These are phyloP conservation scores for Elaeis guineensis DNA, from an alignment of 176 grass and related monocot species.

Conservation along the genomic window DNA sequence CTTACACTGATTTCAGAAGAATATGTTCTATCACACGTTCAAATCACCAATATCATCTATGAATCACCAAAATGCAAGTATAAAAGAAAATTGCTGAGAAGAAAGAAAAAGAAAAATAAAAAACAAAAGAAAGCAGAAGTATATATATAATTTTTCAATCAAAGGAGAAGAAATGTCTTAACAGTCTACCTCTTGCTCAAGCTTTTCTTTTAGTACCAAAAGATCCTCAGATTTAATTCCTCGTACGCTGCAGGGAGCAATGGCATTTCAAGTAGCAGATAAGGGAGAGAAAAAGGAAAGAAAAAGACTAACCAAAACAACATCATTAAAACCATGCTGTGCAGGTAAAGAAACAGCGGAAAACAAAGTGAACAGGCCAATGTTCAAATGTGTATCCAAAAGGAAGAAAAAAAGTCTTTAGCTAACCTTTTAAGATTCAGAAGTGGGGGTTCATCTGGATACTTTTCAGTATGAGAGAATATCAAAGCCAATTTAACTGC, in stretches of 20 bases:
- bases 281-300: not conserved
- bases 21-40: no score
- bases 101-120: no score
- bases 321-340: no score
- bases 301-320: not conserved
- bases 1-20: no score
- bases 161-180: not conserved
- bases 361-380: no score
- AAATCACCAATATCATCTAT: no score
- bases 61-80: no score
- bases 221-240: conserved; percentile 89
- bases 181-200: conserved; percentile 72
- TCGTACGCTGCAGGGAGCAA: conserved; percentile 45
- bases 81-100: no score
- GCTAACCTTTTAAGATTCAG: conserved; percentile 81
- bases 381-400: no score
- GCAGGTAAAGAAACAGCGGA: no score
- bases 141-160: not conserved
- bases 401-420: not conserved
- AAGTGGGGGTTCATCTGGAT: conserved; percentile 88
- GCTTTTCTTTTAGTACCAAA: conserved; percentile 62
- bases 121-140: no score
- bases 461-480: conserved; percentile 95
- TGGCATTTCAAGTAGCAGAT: conserved; percentile 6
- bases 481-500: conserved; percentile 93